phyloP scores from a whole-genome alignment of 2,329 filamentous ascomycete genomes.

The Mycosphaerella arachidis region DNA sequence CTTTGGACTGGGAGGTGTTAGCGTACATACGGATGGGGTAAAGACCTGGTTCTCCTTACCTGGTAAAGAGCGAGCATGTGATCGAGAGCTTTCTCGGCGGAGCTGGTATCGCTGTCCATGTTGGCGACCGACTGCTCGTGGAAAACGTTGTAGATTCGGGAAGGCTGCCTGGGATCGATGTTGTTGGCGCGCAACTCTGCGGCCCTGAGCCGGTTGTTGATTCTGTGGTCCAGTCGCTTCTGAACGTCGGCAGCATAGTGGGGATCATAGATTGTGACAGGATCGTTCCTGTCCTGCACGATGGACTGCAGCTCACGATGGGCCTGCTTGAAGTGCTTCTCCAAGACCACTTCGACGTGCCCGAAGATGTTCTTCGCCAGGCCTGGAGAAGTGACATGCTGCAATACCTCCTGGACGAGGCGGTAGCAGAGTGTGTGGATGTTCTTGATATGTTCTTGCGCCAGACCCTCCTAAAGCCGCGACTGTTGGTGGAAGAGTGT shows the following conservation, averaged over 20 bases:
- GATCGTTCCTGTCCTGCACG: conserved; percentile 42
- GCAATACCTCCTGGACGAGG: conserved; percentile 36
- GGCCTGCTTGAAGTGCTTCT: conserved; percentile 34
- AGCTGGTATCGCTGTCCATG: conserved; percentile 34
- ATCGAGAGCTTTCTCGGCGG: conserved; percentile 36
- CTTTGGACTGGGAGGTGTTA: conserved; percentile 28
- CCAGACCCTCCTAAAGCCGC: conserved; percentile 48
- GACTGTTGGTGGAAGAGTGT: conserved; percentile 60
- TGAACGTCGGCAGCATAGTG: conserved; percentile 36
- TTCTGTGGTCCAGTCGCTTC: conserved; percentile 20
- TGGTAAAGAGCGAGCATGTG: conserved; percentile 35
- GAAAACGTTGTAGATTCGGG: not conserved
- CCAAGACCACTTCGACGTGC: conserved; percentile 41
- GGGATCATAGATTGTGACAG: conserved; percentile 38
- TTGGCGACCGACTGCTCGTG: conserved; percentile 5
- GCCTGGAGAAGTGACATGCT: conserved; percentile 30
- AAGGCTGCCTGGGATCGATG: not conserved
- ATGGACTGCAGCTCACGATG: conserved; percentile 44
- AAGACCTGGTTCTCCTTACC: too few species aligned
- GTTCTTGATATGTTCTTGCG: conserved; percentile 33
- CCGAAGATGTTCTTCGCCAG: conserved; percentile 38
- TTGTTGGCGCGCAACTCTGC: not conserved
- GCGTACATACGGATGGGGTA: conserved; percentile 16
- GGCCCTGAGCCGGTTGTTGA: conserved; percentile 12
- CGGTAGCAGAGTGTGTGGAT: conserved; percentile 33